A percentile compares a stretch with the other conserved stretches of the same genome.
Evolutionary conservation across 2,329 filamentous ascomycete genomes (phyloP).

Genomic region (Ramularia endophylla): DNA sequence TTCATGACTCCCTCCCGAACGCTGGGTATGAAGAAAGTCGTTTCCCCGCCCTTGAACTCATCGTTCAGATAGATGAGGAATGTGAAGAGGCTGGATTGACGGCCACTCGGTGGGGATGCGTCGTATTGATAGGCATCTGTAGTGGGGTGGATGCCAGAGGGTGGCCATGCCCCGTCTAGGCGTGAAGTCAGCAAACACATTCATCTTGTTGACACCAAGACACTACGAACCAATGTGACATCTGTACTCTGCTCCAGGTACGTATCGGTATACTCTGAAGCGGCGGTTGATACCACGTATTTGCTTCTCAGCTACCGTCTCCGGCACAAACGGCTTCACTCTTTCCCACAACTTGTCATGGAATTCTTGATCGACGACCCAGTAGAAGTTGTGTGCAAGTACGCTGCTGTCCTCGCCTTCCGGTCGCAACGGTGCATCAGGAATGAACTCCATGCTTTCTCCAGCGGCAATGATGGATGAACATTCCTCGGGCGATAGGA

Average conservation of each 20-base stretch:
- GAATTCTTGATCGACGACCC: slow-evolving; percentile 60
- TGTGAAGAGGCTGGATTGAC: slow-evolving; percentile 63
- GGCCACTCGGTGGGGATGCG: slow-evolving; percentile 51
- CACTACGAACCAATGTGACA: slow-evolving; percentile 51
- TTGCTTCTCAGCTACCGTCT: slow-evolving; percentile 48
- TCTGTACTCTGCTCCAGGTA: slow-evolving; percentile 65
- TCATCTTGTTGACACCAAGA: not conserved
- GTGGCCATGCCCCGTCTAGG: slow-evolving; percentile 62
- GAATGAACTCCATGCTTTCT: slow-evolving; percentile 59
- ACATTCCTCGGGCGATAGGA: slow-evolving; percentile 58
- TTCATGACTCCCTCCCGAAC: slow-evolving; percentile 60
- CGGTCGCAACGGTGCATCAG: slow-evolving; percentile 62
- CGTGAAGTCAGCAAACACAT: not conserved
- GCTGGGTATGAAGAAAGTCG: slow-evolving; percentile 63
- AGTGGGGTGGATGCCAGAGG: slow-evolving; percentile 55
- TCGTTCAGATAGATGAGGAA: slow-evolving; percentile 66
- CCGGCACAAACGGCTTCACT: slow-evolving; percentile 53
- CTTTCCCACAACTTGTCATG: slow-evolving; percentile 59
- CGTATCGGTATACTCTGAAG: slow-evolving; percentile 67
- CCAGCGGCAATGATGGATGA: slow-evolving; percentile 60
- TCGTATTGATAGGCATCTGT: slow-evolving; percentile 60
- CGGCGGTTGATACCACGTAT: slow-evolving; percentile 62
- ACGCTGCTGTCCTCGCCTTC: slow-evolving; percentile 58
- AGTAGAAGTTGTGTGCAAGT: slow-evolving; percentile 68
- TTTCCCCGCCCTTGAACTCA: slow-evolving; percentile 66